Base-by-base conservation (phyloP, 352 stramenopile species). In the Globisporangium sylvaticum region DNA sequence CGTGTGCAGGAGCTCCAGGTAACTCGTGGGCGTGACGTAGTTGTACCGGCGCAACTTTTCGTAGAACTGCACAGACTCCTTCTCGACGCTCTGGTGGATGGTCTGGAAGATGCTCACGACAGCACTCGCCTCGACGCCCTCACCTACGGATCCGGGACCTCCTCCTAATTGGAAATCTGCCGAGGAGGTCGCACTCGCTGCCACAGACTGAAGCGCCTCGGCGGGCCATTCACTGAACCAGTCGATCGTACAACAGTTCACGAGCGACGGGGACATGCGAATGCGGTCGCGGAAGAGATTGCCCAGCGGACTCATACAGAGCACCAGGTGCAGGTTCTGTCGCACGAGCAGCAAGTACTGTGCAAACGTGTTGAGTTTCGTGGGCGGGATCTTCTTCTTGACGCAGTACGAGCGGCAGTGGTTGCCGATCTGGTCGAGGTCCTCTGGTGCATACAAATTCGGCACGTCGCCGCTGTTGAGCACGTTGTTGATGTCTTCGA, bases 401-500 rank as follows among this genome's bases (percentile, higher is more conserved):
- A 87, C 80, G 55, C 94, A 98, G 57, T 97, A 89, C 2, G 84
- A 70, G n/a, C 93, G 85, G 56, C 90, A 98, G 22, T 96, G 87
- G 24, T 82, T 92, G 53, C 87, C 92, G 73, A 98, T 98, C 48
- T 84, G 75, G 54, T 98, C 95, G 58, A 98, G 72, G 52, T 98
- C 95, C 69, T 98, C 95, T 0, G 85, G 66, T 0, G 76, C 89
- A 64, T 98, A 98, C 62, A 98, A 68, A 62, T 98, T 98, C 1
- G 95, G 95, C 0, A 98, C 89, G 55, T 98, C 94, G 20, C 95
- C 95, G 25, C 90, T 97, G 77, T 98, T 98, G 1, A 98, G 79
- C 4, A 98, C 88, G 68, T 91, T 97, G 76, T 98, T 98, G 62
- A 98, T 94, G 70, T 98, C 95, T 74, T 98, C 95, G 2, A 98